Evolutionary conservation across 306 rosid species (phyloP).

Genomic region (Fragaria vesca): DNA sequence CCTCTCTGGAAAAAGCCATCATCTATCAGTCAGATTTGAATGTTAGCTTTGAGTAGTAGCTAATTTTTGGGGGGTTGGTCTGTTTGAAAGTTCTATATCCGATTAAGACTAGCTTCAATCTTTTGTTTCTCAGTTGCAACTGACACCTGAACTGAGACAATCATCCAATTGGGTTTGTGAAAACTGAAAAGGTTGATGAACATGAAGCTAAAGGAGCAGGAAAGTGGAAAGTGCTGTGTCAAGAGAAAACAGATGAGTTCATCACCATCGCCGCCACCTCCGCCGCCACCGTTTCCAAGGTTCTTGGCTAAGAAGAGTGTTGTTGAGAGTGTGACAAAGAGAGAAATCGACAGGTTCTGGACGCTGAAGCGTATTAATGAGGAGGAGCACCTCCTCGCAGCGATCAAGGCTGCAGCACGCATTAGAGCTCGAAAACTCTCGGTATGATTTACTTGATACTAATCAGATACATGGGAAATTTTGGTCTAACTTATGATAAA

Average conservation of each 20-base stretch:
- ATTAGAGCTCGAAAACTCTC: constrained; percentile 66
- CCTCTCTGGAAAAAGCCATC: neutral
- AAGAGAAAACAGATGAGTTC: constrained; percentile 27
- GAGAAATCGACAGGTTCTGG: constrained; percentile 80
- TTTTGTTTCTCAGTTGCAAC: constrained; percentile 5
- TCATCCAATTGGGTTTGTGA: neutral
- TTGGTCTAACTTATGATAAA: neutral
- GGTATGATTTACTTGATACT: constrained; percentile 27
- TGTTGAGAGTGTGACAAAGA: constrained; percentile 57
- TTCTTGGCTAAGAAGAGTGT: constrained; percentile 28
- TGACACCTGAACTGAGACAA: constrained; percentile 13
- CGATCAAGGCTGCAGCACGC: constrained; percentile 73
- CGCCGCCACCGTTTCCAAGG: constrained; percentile 51
- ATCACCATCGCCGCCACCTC: constrained; percentile 30
- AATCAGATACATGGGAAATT: neutral
- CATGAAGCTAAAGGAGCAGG: constrained; percentile 32
- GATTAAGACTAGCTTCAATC: constrained; percentile 1
- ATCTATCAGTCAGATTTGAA: constrained; percentile 24
- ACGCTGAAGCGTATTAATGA: constrained; percentile 58
- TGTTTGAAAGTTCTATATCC: neutral
- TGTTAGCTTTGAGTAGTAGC: constrained; percentile 53
- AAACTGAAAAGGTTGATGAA: neutral
- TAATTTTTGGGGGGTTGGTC: constrained; percentile 22
- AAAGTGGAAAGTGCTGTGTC: constrained; percentile 13
- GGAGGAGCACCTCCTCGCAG: constrained; percentile 81